phyloP scores from a whole-genome alignment of 116 monocot species.

The Phalaenopsis hybrid region DNA sequence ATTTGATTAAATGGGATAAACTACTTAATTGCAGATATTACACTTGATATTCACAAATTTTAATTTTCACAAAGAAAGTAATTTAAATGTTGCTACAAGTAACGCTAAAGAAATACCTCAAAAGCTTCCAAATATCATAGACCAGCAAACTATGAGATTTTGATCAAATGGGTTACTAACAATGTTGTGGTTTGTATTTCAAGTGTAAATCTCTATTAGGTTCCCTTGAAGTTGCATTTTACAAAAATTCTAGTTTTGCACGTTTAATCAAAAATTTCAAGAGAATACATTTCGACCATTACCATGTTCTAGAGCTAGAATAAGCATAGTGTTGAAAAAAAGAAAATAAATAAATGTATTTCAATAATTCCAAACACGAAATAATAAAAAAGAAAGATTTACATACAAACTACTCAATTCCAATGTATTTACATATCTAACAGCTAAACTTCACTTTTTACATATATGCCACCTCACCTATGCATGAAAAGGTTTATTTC shows the following conservation, averaged over 20 bases:
- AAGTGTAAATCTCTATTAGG: background rate
- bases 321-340: background rate
- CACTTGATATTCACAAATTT: background rate
- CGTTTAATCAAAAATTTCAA: constrained; percentile 1
- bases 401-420: too few relatives aligned
- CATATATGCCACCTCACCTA: too few relatives aligned
- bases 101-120: background rate
- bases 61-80: background rate
- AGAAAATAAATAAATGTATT: background rate
- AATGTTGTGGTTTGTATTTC: background rate
- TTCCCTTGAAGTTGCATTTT: background rate
- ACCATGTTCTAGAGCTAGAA: background rate
- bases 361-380: background rate
- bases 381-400: background rate
- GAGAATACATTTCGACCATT: background rate
- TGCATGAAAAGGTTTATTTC: too few relatives aligned
- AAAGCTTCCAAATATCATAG: background rate
- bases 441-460: too few relatives aligned
- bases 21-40: background rate
- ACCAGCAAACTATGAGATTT: background rate
- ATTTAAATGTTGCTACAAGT: background rate
- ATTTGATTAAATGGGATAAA: background rate
- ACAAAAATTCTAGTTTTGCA: background rate
- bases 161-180: background rate
- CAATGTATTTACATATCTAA: too few relatives aligned